Percentiles rank a stretch among this genome's conserved stretches.
These are phyloP conservation scores for Hymenoscyphus albidus DNA, from an alignment of 2,329 filamentous ascomycete species.

Conservation along the genomic window DNA sequence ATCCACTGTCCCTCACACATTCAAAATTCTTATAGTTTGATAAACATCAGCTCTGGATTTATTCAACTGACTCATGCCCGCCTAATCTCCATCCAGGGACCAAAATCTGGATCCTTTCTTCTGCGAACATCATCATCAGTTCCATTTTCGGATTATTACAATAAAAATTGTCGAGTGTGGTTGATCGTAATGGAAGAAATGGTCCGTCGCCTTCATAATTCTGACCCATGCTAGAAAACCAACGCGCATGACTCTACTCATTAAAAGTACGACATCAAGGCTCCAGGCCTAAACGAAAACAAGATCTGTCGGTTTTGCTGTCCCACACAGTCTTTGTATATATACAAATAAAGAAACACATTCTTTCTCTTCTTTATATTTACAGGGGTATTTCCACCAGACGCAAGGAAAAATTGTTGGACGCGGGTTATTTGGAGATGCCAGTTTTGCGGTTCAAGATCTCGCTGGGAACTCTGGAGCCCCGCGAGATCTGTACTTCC, in stretches of 20 bases:
- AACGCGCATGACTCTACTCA: background rate
- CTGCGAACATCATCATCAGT: background rate
- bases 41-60: background rate
- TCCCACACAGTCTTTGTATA: constrained; percentile 9
- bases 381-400: constrained; percentile 1
- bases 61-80: background rate
- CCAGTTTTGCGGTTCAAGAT: constrained; percentile 32
- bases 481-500: constrained; percentile 28
- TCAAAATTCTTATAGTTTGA: background rate
- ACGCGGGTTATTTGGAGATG: constrained; percentile 7
- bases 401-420: background rate
- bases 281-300: constrained; percentile 25
- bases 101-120: background rate
- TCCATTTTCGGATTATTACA: background rate
- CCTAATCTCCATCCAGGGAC: background rate
- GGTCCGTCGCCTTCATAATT: background rate
- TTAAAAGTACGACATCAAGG: constrained; percentile 6
- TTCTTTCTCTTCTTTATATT: constrained; percentile 1
- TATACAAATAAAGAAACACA: constrained; percentile 20
- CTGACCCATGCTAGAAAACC: constrained; percentile 17
- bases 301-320: constrained; percentile 8
- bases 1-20: background rate
- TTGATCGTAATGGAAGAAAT: background rate
- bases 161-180: background rate
- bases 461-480: constrained; percentile 31